These are phyloP conservation scores for Pichia kudriavzevii DNA, from an alignment of 1,139 yeast genomes.

Conservation along the genomic window DNA sequence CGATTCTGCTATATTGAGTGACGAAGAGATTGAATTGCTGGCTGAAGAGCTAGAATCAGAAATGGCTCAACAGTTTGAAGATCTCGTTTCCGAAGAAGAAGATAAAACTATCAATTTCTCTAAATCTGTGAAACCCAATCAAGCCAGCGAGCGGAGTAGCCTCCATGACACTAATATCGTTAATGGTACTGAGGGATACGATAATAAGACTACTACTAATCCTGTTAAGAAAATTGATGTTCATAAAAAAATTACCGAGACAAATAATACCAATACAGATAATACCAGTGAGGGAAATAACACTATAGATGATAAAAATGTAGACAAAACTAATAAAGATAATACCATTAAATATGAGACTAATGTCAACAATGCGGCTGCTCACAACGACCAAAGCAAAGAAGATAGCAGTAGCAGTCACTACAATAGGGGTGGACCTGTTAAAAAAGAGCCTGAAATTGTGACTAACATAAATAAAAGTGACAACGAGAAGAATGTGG, in stretches of 20 bases:
- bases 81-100: slow-evolving; percentile 1
- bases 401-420: too few species aligned
- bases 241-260: not conserved
- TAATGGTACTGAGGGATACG: not conserved
- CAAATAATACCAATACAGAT: not conserved
- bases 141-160: too few species aligned
- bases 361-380: too few species aligned
- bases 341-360: too few species aligned
- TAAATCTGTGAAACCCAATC: slow-evolving; percentile 2
- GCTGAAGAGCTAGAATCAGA: slow-evolving; percentile 25
- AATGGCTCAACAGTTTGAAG: too few species aligned
- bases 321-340: too few species aligned
- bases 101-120: not conserved
- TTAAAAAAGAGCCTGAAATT: not conserved
- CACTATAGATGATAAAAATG: too few species aligned
- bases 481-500: not conserved
- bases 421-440: too few species aligned
- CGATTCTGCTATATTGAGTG: slow-evolving; percentile 17
- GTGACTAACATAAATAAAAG: not conserved
- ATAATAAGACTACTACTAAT: not conserved
- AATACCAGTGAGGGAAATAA: too few species aligned
- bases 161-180: too few species aligned
- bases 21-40: slow-evolving; percentile 28
- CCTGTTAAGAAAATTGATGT: not conserved
- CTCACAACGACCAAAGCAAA: too few species aligned